Base-by-base conservation (phyloP, 1,284 basidiomycete species). In the Malassezia furfur region DNA sequence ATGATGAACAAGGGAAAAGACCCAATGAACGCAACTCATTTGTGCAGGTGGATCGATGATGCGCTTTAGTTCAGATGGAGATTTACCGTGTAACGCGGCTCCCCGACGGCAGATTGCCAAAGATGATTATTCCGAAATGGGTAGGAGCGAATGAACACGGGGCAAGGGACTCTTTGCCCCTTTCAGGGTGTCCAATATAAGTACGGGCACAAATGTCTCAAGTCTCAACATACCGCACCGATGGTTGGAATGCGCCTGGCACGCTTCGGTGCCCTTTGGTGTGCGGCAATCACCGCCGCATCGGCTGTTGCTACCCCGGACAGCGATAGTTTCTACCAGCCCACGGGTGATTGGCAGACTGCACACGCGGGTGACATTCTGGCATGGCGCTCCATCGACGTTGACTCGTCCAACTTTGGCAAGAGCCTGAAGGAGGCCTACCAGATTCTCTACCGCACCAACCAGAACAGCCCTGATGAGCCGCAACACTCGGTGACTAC, bases 391-490 rank as follows among this genome's bases (percentile, higher is more conserved):
- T 14, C 45, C 6, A 41, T 68, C 19, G 45, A 61, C 10, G 49
- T 63, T 14, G 40, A 32, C 17, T 22, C 30, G 15, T 6, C 6
- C 3, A 34, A 38, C 22, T 10, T 22, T 5, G 14, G 30, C 8
- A 17, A 38, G 14, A 12, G 17, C 10, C 10, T 19, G 10, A 48
- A 40, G 3, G 25, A 30, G 5, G 52, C 61, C 31, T 66, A 46
- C 41, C 66, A 70, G 45, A 37, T 70, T 12, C 17, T 48, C 0
- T 70, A 66, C 57, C 57, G 60, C 9, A 66, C 66, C 11, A 32
- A 19, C 21, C 17, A 40, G 19, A 37, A 31, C 43, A 22, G 14
- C 7, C 21, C 45, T 8, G 17, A 25, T 9, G 32, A 52, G n/a
- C 41, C 48, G 3, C 19, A 14, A 9, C 45, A 46, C n/a, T 64